These are phyloP conservation scores for Aspergillus taichungensis DNA, from an alignment of 495 filamentous ascomycete species.

Conservation along the genomic window DNA sequence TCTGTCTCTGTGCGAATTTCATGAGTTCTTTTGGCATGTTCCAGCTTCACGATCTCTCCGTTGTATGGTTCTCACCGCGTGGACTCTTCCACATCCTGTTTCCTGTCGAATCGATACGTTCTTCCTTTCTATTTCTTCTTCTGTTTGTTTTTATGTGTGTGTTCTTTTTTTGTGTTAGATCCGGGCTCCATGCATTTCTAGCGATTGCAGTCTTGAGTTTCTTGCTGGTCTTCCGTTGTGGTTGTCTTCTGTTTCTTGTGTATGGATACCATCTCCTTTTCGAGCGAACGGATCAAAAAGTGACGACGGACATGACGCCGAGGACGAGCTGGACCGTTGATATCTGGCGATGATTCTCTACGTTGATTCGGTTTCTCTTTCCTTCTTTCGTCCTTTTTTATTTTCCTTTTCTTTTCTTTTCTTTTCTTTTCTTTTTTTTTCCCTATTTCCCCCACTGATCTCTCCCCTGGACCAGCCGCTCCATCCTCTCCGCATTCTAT, in stretches of 20 bases:
- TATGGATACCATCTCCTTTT: slow-evolving; percentile 8
- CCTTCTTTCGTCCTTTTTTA: background rate
- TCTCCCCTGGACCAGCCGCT: background rate
- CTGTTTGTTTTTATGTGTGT: slow-evolving; percentile 1
- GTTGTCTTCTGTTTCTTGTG: slow-evolving; percentile 5
- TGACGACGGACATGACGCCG: no score
- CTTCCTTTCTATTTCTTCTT: slow-evolving; percentile 6
- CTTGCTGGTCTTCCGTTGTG: slow-evolving; percentile 9
- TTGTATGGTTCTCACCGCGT: slow-evolving; percentile 4
- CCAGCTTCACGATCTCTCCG: background rate
- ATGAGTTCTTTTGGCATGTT: slow-evolving; percentile 1
- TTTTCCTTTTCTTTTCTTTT: background rate
- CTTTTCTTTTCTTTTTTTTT: background rate
- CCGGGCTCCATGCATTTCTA: slow-evolving; percentile 31
- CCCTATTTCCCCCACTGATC: background rate
- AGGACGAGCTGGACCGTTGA: background rate
- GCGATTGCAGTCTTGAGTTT: slow-evolving; percentile 17
- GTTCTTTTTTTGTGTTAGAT: slow-evolving; percentile 12
- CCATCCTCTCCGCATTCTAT: no score
- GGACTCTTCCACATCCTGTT: background rate
- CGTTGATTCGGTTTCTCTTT: slow-evolving; percentile 4
- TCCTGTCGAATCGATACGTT: background rate
- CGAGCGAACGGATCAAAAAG: no score
- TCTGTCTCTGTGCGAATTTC: slow-evolving; percentile 7
- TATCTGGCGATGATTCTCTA: background rate